Conservation (phyloP, 2,329 filamentous ascomycete species). For the Myriosclerotinia scirpicola region DNA sequence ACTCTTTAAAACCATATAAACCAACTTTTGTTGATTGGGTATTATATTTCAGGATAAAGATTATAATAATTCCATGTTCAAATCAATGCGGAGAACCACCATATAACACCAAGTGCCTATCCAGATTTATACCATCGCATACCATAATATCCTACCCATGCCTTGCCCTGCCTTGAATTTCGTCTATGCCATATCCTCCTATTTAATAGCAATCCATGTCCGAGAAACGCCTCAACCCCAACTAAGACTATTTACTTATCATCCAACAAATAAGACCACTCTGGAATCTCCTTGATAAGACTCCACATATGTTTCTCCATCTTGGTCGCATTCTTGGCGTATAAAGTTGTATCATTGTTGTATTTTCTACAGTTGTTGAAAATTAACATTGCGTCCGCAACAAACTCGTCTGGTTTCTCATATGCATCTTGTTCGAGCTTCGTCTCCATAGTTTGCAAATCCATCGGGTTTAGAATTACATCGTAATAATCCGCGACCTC, state of each 20-base stretch:
- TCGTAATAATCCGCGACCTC: slow-evolving; percentile 99
- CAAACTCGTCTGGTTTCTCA: slow-evolving; percentile 86
- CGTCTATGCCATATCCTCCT: not conserved
- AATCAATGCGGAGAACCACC: not conserved
- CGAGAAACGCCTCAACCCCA: not conserved
- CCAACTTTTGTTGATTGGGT: not conserved
- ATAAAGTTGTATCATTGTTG: slow-evolving; percentile 93
- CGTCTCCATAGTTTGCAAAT: slow-evolving; percentile 90
- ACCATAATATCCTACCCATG: not conserved
- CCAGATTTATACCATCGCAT: not conserved
- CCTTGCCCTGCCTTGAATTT: not conserved
- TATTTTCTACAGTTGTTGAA: slow-evolving; percentile 95
- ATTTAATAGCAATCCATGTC: not conserved
- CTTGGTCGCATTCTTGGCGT: slow-evolving; percentile 92
- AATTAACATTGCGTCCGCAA: slow-evolving; percentile 82
- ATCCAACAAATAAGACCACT: slow-evolving; percentile 67
- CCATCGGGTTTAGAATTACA: slow-evolving; percentile 98
- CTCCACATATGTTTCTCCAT: slow-evolving; percentile 94
- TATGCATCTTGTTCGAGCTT: slow-evolving; percentile 95
- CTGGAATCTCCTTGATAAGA: slow-evolving; percentile 85
- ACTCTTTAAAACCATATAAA: too few relatives aligned
- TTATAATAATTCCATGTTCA: not conserved
- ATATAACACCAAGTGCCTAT: not conserved
- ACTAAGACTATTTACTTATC: slow-evolving; percentile 13
- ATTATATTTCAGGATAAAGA: not conserved